Conservation (phyloP, 177 flowering plant species). For the Vitis hybrid region DNA sequence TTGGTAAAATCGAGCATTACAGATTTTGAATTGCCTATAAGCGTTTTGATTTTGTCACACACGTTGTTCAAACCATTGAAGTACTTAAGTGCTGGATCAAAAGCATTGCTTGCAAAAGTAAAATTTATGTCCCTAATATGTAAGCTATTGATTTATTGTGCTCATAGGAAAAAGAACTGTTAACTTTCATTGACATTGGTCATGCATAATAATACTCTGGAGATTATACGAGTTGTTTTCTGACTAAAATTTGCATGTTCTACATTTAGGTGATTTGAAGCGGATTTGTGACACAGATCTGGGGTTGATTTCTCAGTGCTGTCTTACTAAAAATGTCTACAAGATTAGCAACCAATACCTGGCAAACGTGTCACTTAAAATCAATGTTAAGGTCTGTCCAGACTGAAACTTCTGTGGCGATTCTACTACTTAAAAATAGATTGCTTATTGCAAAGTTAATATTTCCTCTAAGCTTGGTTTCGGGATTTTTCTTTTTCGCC, state of each 20-base stretch:
- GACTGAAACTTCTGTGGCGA: not conserved
- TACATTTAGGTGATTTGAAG: slow-evolving; percentile 53
- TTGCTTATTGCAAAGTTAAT: not conserved
- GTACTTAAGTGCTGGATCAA: too few relatives aligned
- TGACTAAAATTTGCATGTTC: not conserved
- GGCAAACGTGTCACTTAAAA: slow-evolving; percentile 59
- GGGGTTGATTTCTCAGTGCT: slow-evolving; percentile 66
- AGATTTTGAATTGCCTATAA: not conserved
- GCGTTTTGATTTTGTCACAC: not conserved
- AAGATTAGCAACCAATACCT: slow-evolving; percentile 58
- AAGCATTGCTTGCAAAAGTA: not conserved
- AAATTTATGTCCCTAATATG: not conserved
- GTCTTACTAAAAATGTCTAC: slow-evolving; percentile 54
- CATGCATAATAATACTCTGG: not conserved
- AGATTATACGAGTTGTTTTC: not conserved
- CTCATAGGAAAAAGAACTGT: not conserved
- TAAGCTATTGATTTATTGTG: not conserved
- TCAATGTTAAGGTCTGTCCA: slow-evolving; percentile 56
- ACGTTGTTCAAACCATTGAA: not conserved
- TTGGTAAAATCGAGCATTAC: not conserved
- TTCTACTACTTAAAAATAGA: not conserved
- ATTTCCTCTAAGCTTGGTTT: not conserved
- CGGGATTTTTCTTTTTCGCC: slow-evolving; percentile 1
- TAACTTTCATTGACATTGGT: not conserved
- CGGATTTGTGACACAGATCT: slow-evolving; percentile 68